phyloP scores from a whole-genome alignment of 192 early-diverging fungal genomes.

The Globomyces pollinis-pini region DNA sequence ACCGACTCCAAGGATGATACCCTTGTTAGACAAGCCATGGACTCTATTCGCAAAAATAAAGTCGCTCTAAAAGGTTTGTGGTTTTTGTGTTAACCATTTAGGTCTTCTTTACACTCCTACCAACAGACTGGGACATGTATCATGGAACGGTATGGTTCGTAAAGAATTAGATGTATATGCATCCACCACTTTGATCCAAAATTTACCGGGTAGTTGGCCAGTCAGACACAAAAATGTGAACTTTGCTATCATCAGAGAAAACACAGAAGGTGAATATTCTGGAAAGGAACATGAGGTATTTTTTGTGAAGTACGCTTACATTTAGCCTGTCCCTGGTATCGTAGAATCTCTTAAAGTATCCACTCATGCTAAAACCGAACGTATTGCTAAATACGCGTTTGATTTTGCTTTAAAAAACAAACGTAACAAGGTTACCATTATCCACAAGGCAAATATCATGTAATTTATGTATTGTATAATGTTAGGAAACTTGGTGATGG shows the following conservation, averaged over 20 bases:
- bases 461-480: slow-evolving; percentile 23
- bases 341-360: slow-evolving; percentile 99
- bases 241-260: slow-evolving; percentile 99
- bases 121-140: slow-evolving; percentile 76
- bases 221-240: slow-evolving; percentile 90
- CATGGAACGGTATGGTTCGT: slow-evolving; percentile 94
- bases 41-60: slow-evolving; percentile 89
- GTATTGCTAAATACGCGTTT: slow-evolving; percentile 97
- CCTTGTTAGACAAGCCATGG: slow-evolving; percentile 83
- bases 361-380: slow-evolving; percentile 93
- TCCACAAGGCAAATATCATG: slow-evolving; percentile 99
- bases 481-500: slow-evolving; percentile 92
- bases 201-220: slow-evolving; percentile 69
- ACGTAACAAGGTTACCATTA: slow-evolving; percentile 95
- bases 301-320: slow-evolving; percentile 23
- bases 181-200: slow-evolving; percentile 84
- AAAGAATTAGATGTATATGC: slow-evolving; percentile 99
- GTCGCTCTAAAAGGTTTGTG: slow-evolving; percentile 94
- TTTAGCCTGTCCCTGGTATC: slow-evolving; percentile 92
- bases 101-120: slow-evolving; percentile 74
- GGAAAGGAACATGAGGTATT: slow-evolving; percentile 95
- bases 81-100: slow-evolving; percentile 11
- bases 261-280: slow-evolving; percentile 99
- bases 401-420: slow-evolving; percentile 97
- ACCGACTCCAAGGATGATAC: slow-evolving; percentile 67